Conservation (phyloP, 768 basidiomycete genomes). For the Rhizopogon salebrosus region DNA sequence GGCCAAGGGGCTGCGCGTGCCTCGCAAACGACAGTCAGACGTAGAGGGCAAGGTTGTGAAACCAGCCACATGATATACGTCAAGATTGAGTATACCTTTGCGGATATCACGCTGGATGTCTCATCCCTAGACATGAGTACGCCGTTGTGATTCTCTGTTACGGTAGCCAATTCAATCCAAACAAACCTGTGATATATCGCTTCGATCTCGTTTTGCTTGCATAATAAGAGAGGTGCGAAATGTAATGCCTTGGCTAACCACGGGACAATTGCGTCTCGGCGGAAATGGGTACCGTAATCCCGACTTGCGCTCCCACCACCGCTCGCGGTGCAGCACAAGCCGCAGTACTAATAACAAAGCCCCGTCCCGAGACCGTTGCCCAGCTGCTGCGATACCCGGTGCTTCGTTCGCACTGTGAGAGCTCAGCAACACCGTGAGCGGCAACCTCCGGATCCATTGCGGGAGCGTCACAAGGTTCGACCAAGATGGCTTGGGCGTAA, state of each 20-base stretch:
- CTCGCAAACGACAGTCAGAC: conserved; percentile 40
- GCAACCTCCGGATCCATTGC: too few species aligned
- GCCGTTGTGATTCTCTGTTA: neutral
- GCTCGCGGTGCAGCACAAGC: too few species aligned
- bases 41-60: conserved; percentile 18
- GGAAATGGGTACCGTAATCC: neutral
- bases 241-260: neutral
- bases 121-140: neutral
- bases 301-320: too few species aligned
- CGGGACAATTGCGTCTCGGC: neutral
- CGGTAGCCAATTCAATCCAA: neutral
- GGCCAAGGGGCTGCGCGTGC: conserved; percentile 66
- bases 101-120: neutral
- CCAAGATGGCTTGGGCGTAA: too few species aligned
- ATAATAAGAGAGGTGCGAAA: neutral
- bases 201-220: neutral
- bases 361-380: too few species aligned
- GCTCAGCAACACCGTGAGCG: too few species aligned
- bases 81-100: neutral
- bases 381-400: too few species aligned
- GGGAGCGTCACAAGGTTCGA: too few species aligned
- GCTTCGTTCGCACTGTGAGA: too few species aligned
- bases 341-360: too few species aligned
- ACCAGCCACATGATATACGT: conserved; percentile 3
- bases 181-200: neutral